Percentiles rank a stretch among this genome's conserved stretches.
Conservation (phyloP, 148 eudicot genomes). For the Simmondsia chinensis region DNA sequence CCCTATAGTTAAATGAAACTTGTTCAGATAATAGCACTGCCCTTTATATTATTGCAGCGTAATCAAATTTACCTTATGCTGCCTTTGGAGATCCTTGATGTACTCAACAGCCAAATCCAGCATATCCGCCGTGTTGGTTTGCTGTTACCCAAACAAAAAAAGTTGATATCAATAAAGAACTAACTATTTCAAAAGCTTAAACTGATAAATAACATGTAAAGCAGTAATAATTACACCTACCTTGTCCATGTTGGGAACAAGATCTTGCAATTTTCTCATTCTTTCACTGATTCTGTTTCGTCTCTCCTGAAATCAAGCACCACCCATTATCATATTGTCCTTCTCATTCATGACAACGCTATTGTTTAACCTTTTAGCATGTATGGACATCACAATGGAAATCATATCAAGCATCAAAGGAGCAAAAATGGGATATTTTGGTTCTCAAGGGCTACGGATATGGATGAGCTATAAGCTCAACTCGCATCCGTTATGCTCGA, state of each 20-base stretch:
- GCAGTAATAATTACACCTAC: conserved; percentile 22
- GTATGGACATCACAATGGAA: no score
- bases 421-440: no score
- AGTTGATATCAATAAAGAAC: not conserved
- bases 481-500: no score
- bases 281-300: conserved; percentile 84
- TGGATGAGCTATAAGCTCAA: no score
- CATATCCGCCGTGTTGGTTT: conserved; percentile 89
- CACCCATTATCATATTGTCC: not conserved
- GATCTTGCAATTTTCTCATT: conserved; percentile 84
- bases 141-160: conserved; percentile 31
- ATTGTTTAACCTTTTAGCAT: no score
- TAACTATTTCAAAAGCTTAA: not conserved
- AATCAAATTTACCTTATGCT: conserved; percentile 74
- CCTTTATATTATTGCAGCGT: no score
- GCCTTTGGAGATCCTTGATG: conserved; percentile 62
- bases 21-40: no score
- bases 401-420: no score
- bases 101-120: conserved; percentile 83
- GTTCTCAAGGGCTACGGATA: no score
- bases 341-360: not conserved
- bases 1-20: no score
- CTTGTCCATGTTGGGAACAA: conserved; percentile 97
- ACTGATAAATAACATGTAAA: not conserved
- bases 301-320: conserved; percentile 41